phyloP scores from a whole-genome alignment of 495 filamentous ascomycete genomes.

The Hypoxylon trugodes region DNA sequence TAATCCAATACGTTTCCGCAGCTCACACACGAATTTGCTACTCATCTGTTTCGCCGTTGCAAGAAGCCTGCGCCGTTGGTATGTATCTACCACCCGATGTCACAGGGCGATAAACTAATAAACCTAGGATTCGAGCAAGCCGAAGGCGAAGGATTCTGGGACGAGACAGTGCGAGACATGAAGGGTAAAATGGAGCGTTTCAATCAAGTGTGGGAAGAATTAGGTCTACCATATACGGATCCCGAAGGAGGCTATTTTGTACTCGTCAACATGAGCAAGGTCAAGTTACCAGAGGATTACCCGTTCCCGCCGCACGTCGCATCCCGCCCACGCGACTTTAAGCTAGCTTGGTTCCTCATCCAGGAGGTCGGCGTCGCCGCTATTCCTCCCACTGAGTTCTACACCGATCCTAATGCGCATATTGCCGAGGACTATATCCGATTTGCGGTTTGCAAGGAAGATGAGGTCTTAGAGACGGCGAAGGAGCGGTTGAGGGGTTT shows the following conservation, averaged over 20 bases:
- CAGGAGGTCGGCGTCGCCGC: conserved; percentile 94
- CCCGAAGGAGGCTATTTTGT: conserved; percentile 98
- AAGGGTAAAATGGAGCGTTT: conserved; percentile 85
- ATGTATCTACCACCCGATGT: conserved; percentile 3
- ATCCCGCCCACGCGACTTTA: conserved; percentile 86
- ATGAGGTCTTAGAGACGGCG: conserved; percentile 85
- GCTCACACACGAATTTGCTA: conserved; percentile 98
- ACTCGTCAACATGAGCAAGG: conserved; percentile 86
- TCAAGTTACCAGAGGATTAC: conserved; percentile 82
- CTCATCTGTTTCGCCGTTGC: conserved; percentile 88
- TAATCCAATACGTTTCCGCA: conserved; percentile 91
- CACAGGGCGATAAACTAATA: not conserved
- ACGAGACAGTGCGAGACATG: conserved; percentile 84
- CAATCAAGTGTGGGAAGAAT: conserved; percentile 86
- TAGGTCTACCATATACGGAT: conserved; percentile 88
- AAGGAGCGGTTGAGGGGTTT: conserved; percentile 88
- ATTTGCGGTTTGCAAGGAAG: conserved; percentile 97
- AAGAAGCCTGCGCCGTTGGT: conserved; percentile 94
- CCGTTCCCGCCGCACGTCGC: conserved; percentile 89
- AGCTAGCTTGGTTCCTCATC: conserved; percentile 94
- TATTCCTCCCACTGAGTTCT: conserved; percentile 97
- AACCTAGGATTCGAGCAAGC: conserved; percentile 80
- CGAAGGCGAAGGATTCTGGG: conserved; percentile 86
- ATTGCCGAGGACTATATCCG: conserved; percentile 92
- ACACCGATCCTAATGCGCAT: conserved; percentile 80